Conservation (phyloP, 352 stramenopile species). For the Phytophthora cryptogea region DNA sequence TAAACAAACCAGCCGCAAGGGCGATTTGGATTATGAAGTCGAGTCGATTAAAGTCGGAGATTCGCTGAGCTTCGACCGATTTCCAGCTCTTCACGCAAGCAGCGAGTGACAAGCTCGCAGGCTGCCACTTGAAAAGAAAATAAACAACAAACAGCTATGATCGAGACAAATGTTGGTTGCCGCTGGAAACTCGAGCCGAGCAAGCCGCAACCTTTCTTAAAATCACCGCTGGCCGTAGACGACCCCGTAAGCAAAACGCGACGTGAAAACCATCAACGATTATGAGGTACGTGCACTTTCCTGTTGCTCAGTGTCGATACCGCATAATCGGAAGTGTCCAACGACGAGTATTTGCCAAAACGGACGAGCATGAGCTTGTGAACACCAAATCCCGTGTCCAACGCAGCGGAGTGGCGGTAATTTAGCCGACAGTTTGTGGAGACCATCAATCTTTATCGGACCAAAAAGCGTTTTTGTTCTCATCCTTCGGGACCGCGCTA, state of each 20-base stretch:
- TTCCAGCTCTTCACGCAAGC: background rate
- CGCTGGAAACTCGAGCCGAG: too few species aligned
- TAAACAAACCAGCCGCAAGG: background rate
- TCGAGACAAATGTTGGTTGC: too few species aligned
- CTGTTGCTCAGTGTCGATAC: background rate
- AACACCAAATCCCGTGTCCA: slow-evolving; percentile 18
- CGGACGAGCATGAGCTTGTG: background rate
- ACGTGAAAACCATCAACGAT: slow-evolving; percentile 2
- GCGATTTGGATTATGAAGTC: slow-evolving; percentile 4
- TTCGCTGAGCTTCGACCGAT: background rate
- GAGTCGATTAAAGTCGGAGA: background rate
- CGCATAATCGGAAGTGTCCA: slow-evolving; percentile 10
- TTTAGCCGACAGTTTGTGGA: slow-evolving; percentile 11
- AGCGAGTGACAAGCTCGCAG: too few species aligned
- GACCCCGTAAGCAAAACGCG: slow-evolving; percentile 4
- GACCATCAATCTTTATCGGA: background rate
- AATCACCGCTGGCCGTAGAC: too few species aligned
- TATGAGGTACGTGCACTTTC: slow-evolving; percentile 9
- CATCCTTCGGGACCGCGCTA: background rate
- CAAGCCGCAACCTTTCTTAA: too few species aligned
- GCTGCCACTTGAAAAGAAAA: too few species aligned
- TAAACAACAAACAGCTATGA: too few species aligned
- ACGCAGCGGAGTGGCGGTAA: slow-evolving; percentile 10
- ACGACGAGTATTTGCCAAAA: slow-evolving; percentile 5
- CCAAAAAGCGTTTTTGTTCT: slow-evolving; percentile 11